Conservation (phyloP, 305 asterid species). For the Solanum aculeatissimum region DNA sequence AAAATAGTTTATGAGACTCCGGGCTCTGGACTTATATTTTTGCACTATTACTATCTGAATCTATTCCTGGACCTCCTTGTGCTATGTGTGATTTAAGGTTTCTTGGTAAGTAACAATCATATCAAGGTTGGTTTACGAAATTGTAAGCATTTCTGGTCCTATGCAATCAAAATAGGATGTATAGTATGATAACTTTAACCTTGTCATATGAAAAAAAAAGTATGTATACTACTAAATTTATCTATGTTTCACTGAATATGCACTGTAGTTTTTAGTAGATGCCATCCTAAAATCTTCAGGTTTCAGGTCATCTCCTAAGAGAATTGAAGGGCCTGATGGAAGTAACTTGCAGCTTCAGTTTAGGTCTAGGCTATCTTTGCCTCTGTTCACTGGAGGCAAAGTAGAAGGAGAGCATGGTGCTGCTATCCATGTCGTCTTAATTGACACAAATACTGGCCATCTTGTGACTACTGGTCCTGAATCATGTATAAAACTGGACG, state of each 20-base stretch:
- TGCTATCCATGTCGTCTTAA: conserved; percentile 52
- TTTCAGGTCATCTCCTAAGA: conserved; percentile 64
- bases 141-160: background rate
- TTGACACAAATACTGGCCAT: conserved; percentile 47
- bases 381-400: conserved; percentile 75
- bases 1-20: background rate
- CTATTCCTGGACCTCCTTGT: background rate
- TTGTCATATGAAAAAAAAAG: background rate
- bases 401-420: conserved; percentile 93
- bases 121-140: background rate
- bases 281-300: conserved; percentile 5
- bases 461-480: conserved; percentile 61
- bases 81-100: background rate
- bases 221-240: background rate
- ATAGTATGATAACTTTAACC: background rate
- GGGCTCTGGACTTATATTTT: background rate
- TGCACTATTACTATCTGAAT: background rate
- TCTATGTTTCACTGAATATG: background rate
- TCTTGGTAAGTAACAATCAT: background rate
- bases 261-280: background rate
- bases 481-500: conserved; percentile 56
- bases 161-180: background rate
- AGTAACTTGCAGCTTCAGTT: conserved; percentile 78
- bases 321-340: conserved; percentile 73
- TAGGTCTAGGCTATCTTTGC: conserved; percentile 61